Evolutionary conservation across 495 filamentous ascomycete species (phyloP).

Genomic region (Neurospora sp.): DNA sequence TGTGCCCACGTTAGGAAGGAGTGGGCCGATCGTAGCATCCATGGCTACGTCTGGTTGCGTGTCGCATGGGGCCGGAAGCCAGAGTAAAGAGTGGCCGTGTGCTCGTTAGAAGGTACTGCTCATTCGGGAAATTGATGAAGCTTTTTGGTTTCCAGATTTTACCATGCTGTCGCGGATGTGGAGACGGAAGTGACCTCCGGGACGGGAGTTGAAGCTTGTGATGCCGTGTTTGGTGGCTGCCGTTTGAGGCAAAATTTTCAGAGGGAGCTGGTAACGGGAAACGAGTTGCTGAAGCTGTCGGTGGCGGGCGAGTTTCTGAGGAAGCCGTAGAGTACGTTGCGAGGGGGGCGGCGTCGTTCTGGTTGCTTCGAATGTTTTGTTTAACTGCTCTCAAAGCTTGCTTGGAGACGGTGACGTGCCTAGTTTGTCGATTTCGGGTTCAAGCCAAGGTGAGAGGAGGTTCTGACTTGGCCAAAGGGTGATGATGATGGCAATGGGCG

Average conservation of each 20-base stretch:
- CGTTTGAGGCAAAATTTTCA: not conserved
- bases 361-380: not conserved
- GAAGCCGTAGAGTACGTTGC: not conserved
- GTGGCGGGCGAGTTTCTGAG: not conserved
- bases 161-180: not conserved
- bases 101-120: not conserved
- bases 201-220: not conserved
- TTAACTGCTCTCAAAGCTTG: not conserved
- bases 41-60: not conserved
- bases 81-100: constrained; percentile 18
- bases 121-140: not conserved
- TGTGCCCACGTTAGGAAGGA: not conserved
- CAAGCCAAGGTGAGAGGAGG: not conserved
- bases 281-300: not conserved
- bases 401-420: not conserved
- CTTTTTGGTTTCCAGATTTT: not conserved
- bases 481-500: not conserved
- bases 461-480: not conserved
- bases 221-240: not conserved
- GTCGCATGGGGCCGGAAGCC: constrained; percentile 19
- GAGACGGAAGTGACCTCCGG: not conserved
- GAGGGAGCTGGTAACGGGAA: not conserved
- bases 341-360: not conserved
- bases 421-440: not conserved
- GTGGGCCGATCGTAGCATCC: not conserved